phyloP scores from a whole-genome alignment of 768 basidiomycete genomes.

The Chalciporus pseudorubinellus region DNA sequence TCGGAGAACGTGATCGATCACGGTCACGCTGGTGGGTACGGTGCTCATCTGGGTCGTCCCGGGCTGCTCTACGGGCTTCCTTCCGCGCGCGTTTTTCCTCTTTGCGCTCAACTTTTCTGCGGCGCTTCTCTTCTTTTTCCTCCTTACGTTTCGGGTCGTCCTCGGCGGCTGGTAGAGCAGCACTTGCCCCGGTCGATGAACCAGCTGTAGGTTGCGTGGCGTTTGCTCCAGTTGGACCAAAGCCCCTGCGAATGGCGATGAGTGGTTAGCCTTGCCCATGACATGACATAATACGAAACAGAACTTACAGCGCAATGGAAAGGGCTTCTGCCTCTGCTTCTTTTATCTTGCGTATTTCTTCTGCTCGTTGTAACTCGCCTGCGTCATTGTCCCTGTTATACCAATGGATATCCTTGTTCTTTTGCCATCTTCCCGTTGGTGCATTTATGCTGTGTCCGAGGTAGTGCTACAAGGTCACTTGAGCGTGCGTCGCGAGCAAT shows the following conservation, averaged over 20 bases:
- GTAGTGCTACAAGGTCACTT: constrained; percentile 63
- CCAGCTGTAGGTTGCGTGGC: constrained; percentile 21
- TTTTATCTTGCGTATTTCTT: constrained; percentile 81
- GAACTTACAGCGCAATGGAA: constrained; percentile 69
- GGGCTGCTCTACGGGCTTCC: constrained; percentile 43
- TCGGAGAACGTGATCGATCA: constrained; percentile 39
- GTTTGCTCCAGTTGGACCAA: constrained; percentile 52
- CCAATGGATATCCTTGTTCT: constrained; percentile 97
- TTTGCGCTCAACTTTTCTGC: constrained; percentile 53
- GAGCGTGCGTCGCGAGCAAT: background rate
- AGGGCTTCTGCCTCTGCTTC: constrained; percentile 89
- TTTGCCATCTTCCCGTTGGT: constrained; percentile 95
- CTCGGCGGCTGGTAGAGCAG: constrained; percentile 18
- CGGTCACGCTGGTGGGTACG: constrained; percentile 25
- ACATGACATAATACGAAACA: background rate
- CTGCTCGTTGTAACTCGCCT: constrained; percentile 48
- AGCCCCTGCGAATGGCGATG: constrained; percentile 56
- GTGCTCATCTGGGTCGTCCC: constrained; percentile 30
- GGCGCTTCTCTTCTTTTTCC: constrained; percentile 50
- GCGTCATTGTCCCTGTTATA: constrained; percentile 64
- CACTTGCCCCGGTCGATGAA: constrained; percentile 18
- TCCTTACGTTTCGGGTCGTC: constrained; percentile 33
- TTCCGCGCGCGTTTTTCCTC: constrained; percentile 59
- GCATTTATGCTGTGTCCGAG: constrained; percentile 94
- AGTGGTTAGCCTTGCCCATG: constrained; percentile 3